A percentile compares a stretch with the other conserved stretches of the same genome.
These are phyloP conservation scores for Sporothrix inflata DNA, from an alignment of 2,329 filamentous ascomycete species.

Conservation along the genomic window DNA sequence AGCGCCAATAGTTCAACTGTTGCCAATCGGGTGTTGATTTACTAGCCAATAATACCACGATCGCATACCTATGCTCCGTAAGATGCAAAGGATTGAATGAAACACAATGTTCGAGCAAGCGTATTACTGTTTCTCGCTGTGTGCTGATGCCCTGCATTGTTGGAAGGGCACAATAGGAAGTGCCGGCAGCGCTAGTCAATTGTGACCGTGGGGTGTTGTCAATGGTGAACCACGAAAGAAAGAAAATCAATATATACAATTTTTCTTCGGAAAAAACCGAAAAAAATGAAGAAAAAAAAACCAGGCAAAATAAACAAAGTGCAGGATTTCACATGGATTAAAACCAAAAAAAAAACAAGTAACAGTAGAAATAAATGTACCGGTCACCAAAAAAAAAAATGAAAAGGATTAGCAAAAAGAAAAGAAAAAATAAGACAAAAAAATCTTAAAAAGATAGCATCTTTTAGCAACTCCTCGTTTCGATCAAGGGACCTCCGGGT, in stretches of 20 bases:
- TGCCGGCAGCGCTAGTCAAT: no score
- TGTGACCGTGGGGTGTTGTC: no score
- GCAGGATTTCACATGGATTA: no score
- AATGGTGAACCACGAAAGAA: no score
- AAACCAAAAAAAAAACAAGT: no score
- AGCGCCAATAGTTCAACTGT: neutral
- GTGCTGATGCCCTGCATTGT: neutral
- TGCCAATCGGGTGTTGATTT: neutral
- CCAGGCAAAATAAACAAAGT: no score
- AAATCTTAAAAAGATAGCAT: slow-evolving; percentile 14
- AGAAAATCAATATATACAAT: no score
- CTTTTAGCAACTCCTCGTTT: slow-evolving; percentile 32
- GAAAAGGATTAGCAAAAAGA: neutral
- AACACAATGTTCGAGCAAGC: neutral
- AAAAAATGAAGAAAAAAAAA: no score
- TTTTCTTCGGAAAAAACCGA: no score
- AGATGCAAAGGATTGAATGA: neutral
- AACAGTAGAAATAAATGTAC: no score
- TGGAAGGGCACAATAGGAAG: neutral
- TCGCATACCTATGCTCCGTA: neutral
- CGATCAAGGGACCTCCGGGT: slow-evolving; percentile 33
- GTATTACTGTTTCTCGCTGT: neutral
- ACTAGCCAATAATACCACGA: neutral
- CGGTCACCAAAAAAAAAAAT: neutral
- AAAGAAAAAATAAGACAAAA: neutral